Percentiles rank a stretch among this genome's conserved stretches.
phyloP scores from a whole-genome alignment of 2,329 filamentous ascomycete genomes.

The Fusarium heterosporum region DNA sequence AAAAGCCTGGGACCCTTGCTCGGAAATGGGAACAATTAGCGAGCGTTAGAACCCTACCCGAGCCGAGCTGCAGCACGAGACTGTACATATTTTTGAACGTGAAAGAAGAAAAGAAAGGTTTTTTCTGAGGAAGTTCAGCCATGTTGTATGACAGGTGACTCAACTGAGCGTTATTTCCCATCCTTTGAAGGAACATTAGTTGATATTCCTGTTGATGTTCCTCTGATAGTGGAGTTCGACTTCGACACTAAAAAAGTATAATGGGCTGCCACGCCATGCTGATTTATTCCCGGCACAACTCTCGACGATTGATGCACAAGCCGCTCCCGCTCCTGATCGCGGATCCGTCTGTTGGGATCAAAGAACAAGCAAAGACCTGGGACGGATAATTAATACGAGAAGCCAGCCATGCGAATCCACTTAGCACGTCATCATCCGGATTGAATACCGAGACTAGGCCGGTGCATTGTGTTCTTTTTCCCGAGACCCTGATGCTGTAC shows the following conservation, averaged over 20 bases:
- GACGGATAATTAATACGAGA: not conserved
- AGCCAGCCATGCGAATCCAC: not conserved
- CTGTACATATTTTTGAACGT: too few relatives aligned
- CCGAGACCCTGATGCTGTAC: not conserved
- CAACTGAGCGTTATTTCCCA: too few relatives aligned
- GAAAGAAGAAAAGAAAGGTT: too few relatives aligned
- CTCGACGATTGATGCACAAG: not conserved
- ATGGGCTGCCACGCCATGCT: not conserved
- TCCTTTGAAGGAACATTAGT: too few relatives aligned
- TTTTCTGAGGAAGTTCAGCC: too few relatives aligned
- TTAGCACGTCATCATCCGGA: not conserved
- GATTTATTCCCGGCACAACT: constrained; percentile 1
- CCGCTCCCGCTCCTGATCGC: not conserved
- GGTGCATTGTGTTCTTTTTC: not conserved
- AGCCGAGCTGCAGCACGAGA: not conserved
- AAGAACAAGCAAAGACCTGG: not conserved
- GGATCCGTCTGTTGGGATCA: not conserved
- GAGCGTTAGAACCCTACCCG: not conserved
- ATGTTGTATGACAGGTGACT: too few relatives aligned
- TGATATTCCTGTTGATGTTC: not conserved
- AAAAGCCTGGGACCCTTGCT: constrained; percentile 11
- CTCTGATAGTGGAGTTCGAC: not conserved
- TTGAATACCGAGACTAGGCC: not conserved
- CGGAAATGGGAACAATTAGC: not conserved
- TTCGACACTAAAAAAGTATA: not conserved